phyloP scores from a whole-genome alignment of 208 protist species.

The Wallacemonas rigidus region DNA sequence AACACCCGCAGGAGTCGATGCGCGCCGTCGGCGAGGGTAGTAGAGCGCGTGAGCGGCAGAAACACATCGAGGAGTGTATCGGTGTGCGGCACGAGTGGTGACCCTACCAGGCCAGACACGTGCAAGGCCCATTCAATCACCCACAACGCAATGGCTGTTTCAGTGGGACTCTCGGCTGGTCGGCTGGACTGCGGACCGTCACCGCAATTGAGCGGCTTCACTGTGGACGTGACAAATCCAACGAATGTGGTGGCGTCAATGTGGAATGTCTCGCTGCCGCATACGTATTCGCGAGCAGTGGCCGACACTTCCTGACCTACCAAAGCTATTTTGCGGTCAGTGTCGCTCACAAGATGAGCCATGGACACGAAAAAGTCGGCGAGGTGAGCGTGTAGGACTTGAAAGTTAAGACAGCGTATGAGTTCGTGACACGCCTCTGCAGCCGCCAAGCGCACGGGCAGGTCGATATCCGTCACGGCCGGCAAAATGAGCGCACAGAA shows the following conservation, averaged over 20 bases:
- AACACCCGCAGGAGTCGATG: not conserved
- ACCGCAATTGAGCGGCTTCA: constrained; percentile 9
- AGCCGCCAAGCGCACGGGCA: constrained; percentile 65
- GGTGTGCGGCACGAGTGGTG: constrained; percentile 37
- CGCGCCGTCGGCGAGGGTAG: not conserved
- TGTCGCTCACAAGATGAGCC: constrained; percentile 53
- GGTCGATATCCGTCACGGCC: constrained; percentile 55
- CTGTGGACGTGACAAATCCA: constrained; percentile 39
- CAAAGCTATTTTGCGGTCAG: constrained; percentile 51
- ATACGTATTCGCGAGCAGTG: constrained; percentile 52
- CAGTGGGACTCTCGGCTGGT: not conserved
- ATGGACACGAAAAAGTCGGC: constrained; percentile 57
- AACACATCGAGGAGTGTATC: constrained; percentile 2
- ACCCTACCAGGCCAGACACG: constrained; percentile 53
- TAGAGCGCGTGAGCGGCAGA: not conserved
- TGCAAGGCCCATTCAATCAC: constrained; percentile 59
- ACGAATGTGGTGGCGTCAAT: constrained; percentile 49
- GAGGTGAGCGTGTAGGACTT: constrained; percentile 47
- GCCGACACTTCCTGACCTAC: constrained; percentile 68
- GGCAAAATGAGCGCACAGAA: constrained; percentile 41
- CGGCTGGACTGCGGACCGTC: not conserved
- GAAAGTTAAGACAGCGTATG: constrained; percentile 38
- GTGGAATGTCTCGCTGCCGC: constrained; percentile 29
- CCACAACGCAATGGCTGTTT: constrained; percentile 38
- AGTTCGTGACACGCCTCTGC: constrained; percentile 66